Conservation (phyloP, 192 early-diverging fungal species). For the Coemansia sp. region DNA sequence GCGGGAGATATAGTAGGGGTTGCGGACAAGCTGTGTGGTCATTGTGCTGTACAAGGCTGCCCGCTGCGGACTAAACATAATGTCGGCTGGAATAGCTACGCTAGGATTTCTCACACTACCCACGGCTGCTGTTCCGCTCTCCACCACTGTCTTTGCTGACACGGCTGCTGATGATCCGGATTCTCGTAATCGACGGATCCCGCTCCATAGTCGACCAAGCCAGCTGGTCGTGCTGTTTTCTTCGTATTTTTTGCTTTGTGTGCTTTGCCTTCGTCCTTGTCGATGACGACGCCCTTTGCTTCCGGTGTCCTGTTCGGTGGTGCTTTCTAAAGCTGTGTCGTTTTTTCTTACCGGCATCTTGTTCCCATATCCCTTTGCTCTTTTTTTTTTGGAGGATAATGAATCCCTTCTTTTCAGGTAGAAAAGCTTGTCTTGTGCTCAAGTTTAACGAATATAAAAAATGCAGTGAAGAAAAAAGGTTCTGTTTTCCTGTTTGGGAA, state of each 20-base stretch:
- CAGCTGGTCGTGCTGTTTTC: neutral
- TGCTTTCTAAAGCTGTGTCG: conserved; percentile 4
- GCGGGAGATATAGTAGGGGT: conserved; percentile 41
- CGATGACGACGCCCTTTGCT: neutral
- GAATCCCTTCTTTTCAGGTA: no score
- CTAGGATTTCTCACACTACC: conserved; percentile 23
- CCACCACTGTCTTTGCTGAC: conserved; percentile 11
- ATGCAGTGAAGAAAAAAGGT: no score
- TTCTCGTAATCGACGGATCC: conserved; percentile 19
- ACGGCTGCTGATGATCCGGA: neutral
- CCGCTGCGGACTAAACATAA: conserved; percentile 40
- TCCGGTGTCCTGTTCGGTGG: conserved; percentile 1
- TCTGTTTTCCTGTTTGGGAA: no score
- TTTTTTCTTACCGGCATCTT: conserved; percentile 24
- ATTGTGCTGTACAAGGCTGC: conserved; percentile 31
- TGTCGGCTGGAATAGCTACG: conserved; percentile 38
- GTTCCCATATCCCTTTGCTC: conserved; percentile 16
- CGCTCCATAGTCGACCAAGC: conserved; percentile 27
- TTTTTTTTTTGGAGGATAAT: no score
- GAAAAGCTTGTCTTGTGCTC: no score
- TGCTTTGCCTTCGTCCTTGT: neutral
- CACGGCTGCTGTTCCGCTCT: conserved; percentile 25
- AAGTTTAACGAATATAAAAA: no score
- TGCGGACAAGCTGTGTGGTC: conserved; percentile 27
- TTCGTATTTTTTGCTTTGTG: neutral